These are phyloP conservation scores for Saccharum spontaneum DNA, from an alignment of 176 grass and related monocot genomes.

Conservation along the genomic window DNA sequence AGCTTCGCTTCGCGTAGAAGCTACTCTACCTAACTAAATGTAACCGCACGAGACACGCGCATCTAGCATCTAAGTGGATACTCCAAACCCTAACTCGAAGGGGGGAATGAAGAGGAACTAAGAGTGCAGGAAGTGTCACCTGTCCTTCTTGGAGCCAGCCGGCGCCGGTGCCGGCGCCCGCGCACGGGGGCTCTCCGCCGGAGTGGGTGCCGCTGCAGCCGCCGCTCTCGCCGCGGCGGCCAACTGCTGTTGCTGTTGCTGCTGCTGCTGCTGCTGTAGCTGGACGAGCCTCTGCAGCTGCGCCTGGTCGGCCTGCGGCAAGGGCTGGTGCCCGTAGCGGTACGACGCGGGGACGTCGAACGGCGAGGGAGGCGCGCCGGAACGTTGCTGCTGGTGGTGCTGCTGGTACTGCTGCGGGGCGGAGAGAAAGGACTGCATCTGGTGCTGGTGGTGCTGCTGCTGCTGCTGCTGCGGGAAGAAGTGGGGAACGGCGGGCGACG, in stretches of 20 bases:
- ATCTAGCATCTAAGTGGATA: neutral
- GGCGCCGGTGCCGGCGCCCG: slow-evolving; percentile 7
- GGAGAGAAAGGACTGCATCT: slow-evolving; percentile 41
- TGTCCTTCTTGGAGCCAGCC: slow-evolving; percentile 45
- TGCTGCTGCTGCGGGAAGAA: slow-evolving; percentile 59
- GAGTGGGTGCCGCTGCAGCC: slow-evolving; percentile 11
- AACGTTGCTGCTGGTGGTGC: slow-evolving; percentile 11
- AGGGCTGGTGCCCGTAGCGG: slow-evolving; percentile 38
- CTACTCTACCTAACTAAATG: slow-evolving; percentile 19
- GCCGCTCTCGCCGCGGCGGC: slow-evolving; percentile 1
- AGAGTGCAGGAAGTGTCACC: slow-evolving; percentile 17
- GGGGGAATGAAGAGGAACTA: neutral
- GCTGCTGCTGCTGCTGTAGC: slow-evolving; percentile 41
- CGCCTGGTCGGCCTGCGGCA: slow-evolving; percentile 20
- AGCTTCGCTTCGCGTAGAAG: slow-evolving; percentile 37
- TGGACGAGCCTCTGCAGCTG: slow-evolving; percentile 56
- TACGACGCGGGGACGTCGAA: slow-evolving; percentile 16
- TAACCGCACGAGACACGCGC: slow-evolving; percentile 3
- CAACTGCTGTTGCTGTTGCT: slow-evolving; percentile 9
- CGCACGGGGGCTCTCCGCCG: slow-evolving; percentile 46
- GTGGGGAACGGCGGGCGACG: slow-evolving; percentile 6
- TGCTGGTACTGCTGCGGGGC: slow-evolving; percentile 56
- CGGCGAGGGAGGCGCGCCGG: slow-evolving; percentile 21
- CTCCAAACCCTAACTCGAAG: slow-evolving; percentile 39
- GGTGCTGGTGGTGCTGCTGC: slow-evolving; percentile 40